These are phyloP conservation scores for Plasmopara halstedii DNA, from an alignment of 352 stramenopile genomes.

Conservation along the genomic window DNA sequence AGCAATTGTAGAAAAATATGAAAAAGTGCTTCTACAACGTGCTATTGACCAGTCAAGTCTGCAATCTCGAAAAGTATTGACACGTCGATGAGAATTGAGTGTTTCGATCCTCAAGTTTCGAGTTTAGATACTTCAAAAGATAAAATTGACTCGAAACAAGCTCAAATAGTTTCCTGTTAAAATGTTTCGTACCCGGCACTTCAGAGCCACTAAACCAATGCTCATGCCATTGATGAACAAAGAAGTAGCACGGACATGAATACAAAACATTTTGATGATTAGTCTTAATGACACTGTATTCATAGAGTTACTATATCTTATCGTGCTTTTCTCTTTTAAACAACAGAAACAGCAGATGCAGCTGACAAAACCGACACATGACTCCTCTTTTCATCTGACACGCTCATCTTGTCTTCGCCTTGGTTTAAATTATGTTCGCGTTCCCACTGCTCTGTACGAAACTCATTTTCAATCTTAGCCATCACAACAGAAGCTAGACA, in stretches of 20 bases:
- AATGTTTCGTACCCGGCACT: too few relatives aligned
- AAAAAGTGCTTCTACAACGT: slow-evolving; percentile 9
- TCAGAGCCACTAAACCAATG: too few relatives aligned
- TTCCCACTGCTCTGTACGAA: slow-evolving; percentile 45
- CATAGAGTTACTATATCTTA: neutral
- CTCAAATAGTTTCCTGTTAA: too few relatives aligned
- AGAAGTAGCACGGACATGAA: too few relatives aligned
- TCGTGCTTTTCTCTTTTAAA: neutral
- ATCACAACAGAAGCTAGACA: slow-evolving; percentile 48
- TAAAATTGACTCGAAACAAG: too few relatives aligned
- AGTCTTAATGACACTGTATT: neutral
- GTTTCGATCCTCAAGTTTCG: too few relatives aligned
- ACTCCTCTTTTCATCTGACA: slow-evolving; percentile 18
- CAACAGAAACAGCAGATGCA: neutral
- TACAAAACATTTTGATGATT: neutral
- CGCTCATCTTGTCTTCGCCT: slow-evolving; percentile 13
- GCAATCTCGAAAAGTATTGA: too few relatives aligned
- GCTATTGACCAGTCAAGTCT: too few relatives aligned
- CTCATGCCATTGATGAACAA: too few relatives aligned
- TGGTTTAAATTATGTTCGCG: slow-evolving; percentile 1
- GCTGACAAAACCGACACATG: slow-evolving; percentile 9
- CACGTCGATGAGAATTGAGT: too few relatives aligned
- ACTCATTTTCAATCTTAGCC: slow-evolving; percentile 57
- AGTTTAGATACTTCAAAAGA: too few relatives aligned
- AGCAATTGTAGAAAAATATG: slow-evolving; percentile 15